A percentile compares a stretch with the other conserved stretches of the same genome.
Evolutionary conservation across 169 alveolate genomes (phyloP).

Genomic region (Perkinsus chesapeaki): DNA sequence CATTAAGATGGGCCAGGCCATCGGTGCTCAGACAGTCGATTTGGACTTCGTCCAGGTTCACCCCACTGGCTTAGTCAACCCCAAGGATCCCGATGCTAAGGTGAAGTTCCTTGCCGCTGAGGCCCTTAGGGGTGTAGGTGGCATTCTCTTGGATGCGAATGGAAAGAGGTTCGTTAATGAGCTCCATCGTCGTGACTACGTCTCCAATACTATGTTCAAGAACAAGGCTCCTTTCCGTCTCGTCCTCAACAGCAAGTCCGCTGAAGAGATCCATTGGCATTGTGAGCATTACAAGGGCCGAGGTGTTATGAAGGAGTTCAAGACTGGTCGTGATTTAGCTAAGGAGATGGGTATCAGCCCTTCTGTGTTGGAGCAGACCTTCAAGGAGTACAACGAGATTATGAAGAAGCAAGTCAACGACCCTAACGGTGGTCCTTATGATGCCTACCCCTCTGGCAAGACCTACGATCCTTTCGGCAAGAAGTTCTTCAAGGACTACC

Average conservation of each 20-base stretch:
- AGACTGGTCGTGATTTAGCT: background rate
- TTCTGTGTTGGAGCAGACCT: background rate
- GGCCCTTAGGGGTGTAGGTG: slow-evolving; percentile 43
- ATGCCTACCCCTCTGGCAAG: slow-evolving; percentile 25
- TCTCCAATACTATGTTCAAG: slow-evolving; percentile 40
- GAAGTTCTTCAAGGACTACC: slow-evolving; percentile 34
- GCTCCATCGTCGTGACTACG: slow-evolving; percentile 45
- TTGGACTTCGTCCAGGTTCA: slow-evolving; percentile 32
- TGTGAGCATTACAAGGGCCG: background rate
- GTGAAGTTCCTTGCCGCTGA: slow-evolving; percentile 47
- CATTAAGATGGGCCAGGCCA: slow-evolving; percentile 36
- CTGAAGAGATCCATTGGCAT: background rate
- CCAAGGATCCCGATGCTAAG: slow-evolving; percentile 25
- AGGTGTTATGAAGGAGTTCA: background rate
- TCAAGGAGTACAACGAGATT: slow-evolving; percentile 28
- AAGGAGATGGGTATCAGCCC: background rate
- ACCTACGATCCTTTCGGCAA: background rate
- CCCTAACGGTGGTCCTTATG: slow-evolving; percentile 31
- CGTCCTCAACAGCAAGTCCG: slow-evolving; percentile 20
- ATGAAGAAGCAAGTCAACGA: slow-evolving; percentile 34
- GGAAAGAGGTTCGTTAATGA: slow-evolving; percentile 54
- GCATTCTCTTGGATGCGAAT: slow-evolving; percentile 27
- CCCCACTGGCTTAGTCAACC: slow-evolving; percentile 44
- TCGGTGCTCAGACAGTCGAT: slow-evolving; percentile 37
- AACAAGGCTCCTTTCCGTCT: slow-evolving; percentile 42